Evolutionary conservation across 129 eudicot genomes (phyloP).

Genomic region (Kitagawia praeruptora): DNA sequence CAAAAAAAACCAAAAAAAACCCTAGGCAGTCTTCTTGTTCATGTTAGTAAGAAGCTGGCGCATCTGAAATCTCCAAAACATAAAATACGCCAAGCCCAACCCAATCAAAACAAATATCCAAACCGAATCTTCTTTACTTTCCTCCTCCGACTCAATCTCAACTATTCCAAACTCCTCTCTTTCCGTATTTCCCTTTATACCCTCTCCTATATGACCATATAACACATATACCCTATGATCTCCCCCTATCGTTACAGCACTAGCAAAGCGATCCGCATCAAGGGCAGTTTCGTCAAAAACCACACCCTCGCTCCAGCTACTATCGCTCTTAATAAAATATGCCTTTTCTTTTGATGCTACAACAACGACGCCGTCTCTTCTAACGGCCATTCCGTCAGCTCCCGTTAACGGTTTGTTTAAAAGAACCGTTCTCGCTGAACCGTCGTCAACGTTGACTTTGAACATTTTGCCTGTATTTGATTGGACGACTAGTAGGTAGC

Average conservation of each 20-base stretch:
- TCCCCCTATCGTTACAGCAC: slow-evolving; percentile 60
- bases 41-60: slow-evolving; percentile 48
- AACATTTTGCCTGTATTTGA: slow-evolving; percentile 67
- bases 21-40: slow-evolving; percentile 51
- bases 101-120: slow-evolving; percentile 79
- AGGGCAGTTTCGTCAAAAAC: slow-evolving; percentile 85
- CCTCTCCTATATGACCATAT: slow-evolving; percentile 74
- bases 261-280: slow-evolving; percentile 48
- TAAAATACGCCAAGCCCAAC: slow-evolving; percentile 67
- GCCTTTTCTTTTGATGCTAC: slow-evolving; percentile 56
- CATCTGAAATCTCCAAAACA: slow-evolving; percentile 86
- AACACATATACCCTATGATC: slow-evolving; percentile 77
- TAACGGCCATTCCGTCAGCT: slow-evolving; percentile 64
- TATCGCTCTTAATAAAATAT: slow-evolving; percentile 58
- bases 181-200: slow-evolving; percentile 42
- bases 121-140: slow-evolving; percentile 34
- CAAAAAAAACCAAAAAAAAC: no score
- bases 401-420: slow-evolving; percentile 42
- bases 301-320: slow-evolving; percentile 68
- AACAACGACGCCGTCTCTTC: slow-evolving; percentile 68
- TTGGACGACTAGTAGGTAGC: slow-evolving; percentile 58
- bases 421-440: slow-evolving; percentile 39
- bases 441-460: slow-evolving; percentile 54
- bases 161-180: slow-evolving; percentile 58
- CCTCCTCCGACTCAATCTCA: slow-evolving; percentile 56